Conservation (phyloP, 768 basidiomycete genomes). For the Leucocoprinus sp. region DNA sequence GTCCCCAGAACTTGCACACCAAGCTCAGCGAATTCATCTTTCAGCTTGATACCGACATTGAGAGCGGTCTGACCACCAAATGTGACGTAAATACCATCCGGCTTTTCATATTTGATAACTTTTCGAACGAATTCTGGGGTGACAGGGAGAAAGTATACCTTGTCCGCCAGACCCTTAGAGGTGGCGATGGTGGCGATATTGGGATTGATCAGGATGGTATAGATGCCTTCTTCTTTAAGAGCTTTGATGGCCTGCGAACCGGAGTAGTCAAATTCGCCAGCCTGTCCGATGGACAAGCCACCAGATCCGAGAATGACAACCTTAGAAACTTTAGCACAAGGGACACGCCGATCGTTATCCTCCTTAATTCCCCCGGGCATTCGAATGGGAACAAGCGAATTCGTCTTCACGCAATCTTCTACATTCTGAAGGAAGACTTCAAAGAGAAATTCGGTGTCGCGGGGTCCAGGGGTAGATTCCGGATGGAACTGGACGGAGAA, state of each 20-base stretch:
- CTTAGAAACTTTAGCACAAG: conserved; percentile 76
- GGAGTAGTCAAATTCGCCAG: conserved; percentile 99
- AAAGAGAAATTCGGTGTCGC: conserved; percentile 98
- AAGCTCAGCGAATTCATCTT: conserved; percentile 87
- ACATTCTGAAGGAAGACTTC: conserved; percentile 93
- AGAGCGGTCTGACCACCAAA: conserved; percentile 98
- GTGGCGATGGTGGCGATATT: conserved; percentile 99
- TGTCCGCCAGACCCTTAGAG: conserved; percentile 95
- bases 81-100: conserved; percentile 97
- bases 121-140: conserved; percentile 97
- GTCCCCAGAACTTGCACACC: conserved; percentile 95
- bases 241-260: conserved; percentile 99
- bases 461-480: conserved; percentile 92
- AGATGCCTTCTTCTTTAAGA: conserved; percentile 97
- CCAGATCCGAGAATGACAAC: conserved; percentile 97
- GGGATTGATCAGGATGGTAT: conserved; percentile 97
- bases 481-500: conserved; percentile 99
- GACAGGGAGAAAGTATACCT: conserved; percentile 98
- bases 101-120: conserved; percentile 98
- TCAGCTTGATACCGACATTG: conserved; percentile 94
- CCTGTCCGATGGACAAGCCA: conserved; percentile 96
- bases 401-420: conserved; percentile 58
- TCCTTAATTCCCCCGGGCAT: conserved; percentile 77
- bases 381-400: conserved; percentile 45
- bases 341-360: conserved; percentile 70